Percentiles rank a stretch among this genome's conserved stretches.
phyloP scores from a whole-genome alignment of 176 grass and related monocot species.

The Oryza meridionalis region DNA sequence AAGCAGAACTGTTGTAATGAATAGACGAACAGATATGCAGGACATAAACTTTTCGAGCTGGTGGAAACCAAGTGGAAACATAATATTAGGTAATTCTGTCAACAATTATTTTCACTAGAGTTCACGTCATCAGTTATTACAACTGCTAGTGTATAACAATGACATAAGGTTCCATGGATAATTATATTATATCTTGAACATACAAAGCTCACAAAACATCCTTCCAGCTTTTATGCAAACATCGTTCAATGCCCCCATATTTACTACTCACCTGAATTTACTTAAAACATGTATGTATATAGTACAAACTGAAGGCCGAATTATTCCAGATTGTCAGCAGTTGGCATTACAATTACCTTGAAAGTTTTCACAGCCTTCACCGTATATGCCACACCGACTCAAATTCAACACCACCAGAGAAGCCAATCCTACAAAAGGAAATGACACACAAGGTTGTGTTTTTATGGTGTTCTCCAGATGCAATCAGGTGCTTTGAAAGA shows the following conservation, averaged over 20 bases:
- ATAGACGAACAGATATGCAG: constrained; percentile 7
- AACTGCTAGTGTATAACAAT: neutral
- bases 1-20: constrained; percentile 17
- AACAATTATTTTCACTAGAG: neutral
- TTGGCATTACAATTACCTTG: constrained; percentile 47
- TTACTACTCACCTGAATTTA: neutral
- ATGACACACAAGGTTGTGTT: neutral
- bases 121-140: neutral
- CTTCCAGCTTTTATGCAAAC: constrained; percentile 21
- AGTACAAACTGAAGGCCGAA: neutral
- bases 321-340: neutral
- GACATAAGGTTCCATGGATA: neutral
- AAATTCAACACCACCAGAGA: constrained; percentile 78
- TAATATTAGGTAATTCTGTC: neutral
- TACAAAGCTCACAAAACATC: constrained; percentile 15
- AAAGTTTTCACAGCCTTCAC: constrained; percentile 77
- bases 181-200: neutral
- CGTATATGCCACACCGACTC: constrained; percentile 77
- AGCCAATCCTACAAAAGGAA: constrained; percentile 59
- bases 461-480: neutral
- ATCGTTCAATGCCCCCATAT: neutral
- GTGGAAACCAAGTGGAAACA: constrained; percentile 14
- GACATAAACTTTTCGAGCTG: neutral
- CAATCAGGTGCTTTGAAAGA: constrained; percentile 13
- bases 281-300: constrained; percentile 17